phyloP scores from a whole-genome alignment of 495 filamentous ascomycete genomes.

The Neurospora pannonica region DNA sequence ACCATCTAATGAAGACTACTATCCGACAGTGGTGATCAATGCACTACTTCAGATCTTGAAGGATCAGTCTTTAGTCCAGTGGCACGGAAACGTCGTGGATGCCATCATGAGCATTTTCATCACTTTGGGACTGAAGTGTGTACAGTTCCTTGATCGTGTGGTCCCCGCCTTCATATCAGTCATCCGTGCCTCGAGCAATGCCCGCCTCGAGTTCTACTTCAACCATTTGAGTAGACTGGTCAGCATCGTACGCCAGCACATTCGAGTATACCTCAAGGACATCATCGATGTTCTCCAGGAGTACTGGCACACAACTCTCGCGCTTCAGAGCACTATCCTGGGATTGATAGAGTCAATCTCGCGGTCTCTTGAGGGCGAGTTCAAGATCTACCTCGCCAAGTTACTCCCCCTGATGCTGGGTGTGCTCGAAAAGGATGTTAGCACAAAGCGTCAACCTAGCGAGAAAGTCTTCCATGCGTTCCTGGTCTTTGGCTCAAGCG shows the following conservation, averaged over 20 bases:
- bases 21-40: slow-evolving; percentile 95
- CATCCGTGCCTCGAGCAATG: slow-evolving; percentile 63
- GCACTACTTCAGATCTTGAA: slow-evolving; percentile 84
- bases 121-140: slow-evolving; percentile 88
- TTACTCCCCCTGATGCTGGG: slow-evolving; percentile 88
- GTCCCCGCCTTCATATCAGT: slow-evolving; percentile 87
- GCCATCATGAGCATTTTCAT: slow-evolving; percentile 98
- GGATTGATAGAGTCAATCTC: slow-evolving; percentile 86
- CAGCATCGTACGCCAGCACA: slow-evolving; percentile 91
- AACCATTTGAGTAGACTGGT: slow-evolving; percentile 90
- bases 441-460: slow-evolving; percentile 61
- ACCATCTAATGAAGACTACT: slow-evolving; percentile 95
- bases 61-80: slow-evolving; percentile 75
- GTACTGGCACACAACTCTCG: slow-evolving; percentile 69
- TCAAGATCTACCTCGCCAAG: slow-evolving; percentile 84
- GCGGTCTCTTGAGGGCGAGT: slow-evolving; percentile 90
- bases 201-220: slow-evolving; percentile 85
- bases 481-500: slow-evolving; percentile 89
- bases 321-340: slow-evolving; percentile 82
- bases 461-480: slow-evolving; percentile 92
- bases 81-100: slow-evolving; percentile 93
- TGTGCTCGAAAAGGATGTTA: slow-evolving; percentile 78
- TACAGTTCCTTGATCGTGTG: slow-evolving; percentile 84
- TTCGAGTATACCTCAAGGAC: slow-evolving; percentile 73
- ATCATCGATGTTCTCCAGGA: slow-evolving; percentile 78